Conservation (phyloP, 345 rosid genomes). For the Hypericum perforatum region DNA sequence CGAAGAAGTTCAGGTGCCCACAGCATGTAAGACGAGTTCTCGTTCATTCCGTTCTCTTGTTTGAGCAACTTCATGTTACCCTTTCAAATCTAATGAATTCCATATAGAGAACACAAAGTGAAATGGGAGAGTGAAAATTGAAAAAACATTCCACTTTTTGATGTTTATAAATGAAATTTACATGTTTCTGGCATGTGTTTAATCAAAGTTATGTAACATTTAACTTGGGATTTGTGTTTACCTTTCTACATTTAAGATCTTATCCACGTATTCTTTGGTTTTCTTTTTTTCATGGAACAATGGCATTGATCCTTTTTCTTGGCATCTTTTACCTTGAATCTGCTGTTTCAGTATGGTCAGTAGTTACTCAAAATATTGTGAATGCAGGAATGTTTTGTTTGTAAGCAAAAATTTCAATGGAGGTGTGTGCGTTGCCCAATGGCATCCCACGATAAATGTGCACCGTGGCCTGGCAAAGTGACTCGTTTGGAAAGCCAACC, state of each 20-base stretch:
- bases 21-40: slow-evolving; percentile 55
- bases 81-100: no score
- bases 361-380: slow-evolving; percentile 3
- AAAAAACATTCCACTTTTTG: no score
- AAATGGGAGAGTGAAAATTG: no score
- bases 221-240: no score
- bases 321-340: background rate
- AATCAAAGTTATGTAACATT: no score
- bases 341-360: background rate
- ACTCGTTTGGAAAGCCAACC: slow-evolving; percentile 46
- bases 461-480: slow-evolving; percentile 68
- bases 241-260: no score
- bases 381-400: slow-evolving; percentile 64
- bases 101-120: no score
- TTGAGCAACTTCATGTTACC: no score
- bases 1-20: slow-evolving; percentile 63
- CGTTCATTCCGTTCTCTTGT: background rate
- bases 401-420: slow-evolving; percentile 62
- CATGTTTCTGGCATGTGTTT: no score
- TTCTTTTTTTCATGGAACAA: no score
- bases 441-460: slow-evolving; percentile 69
- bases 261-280: no score
- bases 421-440: slow-evolving; percentile 53
- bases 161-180: no score
- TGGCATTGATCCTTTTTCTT: background rate